Evolutionary conservation across 257 asterid species (phyloP).

Genomic region (Mitragyna speciosa): DNA sequence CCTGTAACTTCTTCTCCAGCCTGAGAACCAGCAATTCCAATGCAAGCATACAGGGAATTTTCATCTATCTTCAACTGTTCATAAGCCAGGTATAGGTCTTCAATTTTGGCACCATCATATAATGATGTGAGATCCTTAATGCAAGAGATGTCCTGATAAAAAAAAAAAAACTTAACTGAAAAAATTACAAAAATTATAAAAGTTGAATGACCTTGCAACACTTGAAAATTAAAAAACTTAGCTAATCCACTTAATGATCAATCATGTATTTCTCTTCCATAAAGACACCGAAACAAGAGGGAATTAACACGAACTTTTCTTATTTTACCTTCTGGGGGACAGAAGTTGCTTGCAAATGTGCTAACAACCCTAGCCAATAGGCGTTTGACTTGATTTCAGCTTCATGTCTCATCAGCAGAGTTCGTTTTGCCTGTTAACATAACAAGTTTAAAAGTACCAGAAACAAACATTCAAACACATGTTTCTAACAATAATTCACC

Average conservation of each 20-base stretch:
- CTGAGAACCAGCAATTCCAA: slow-evolving; percentile 85
- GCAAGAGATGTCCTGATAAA: slow-evolving; percentile 81
- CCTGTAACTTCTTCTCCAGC: slow-evolving; percentile 75
- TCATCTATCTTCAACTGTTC: slow-evolving; percentile 88
- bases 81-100: slow-evolving; percentile 76
- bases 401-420: slow-evolving; percentile 97
- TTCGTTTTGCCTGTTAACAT: slow-evolving; percentile 74
- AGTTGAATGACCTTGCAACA: not conserved
- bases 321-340: slow-evolving; percentile 81
- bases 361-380: slow-evolving; percentile 95
- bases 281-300: not conserved
- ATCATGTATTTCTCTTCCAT: not conserved
- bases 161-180: slow-evolving; percentile 18
- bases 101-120: slow-evolving; percentile 80
- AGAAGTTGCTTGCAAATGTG: slow-evolving; percentile 87
- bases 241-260: not conserved
- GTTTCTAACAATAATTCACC: not conserved
- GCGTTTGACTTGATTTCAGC: slow-evolving; percentile 97
- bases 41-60: slow-evolving; percentile 80
- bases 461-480: not conserved
- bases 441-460: not conserved
- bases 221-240: not conserved
- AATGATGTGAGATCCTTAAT: slow-evolving; percentile 79
- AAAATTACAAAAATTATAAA: slow-evolving; percentile 15
- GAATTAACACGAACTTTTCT: slow-evolving; percentile 3